Evolutionary conservation across 768 basidiomycete species (phyloP), one percentile per base, ranked within the genome.

Genomic region (Pleurotus eryngii): DNA sequence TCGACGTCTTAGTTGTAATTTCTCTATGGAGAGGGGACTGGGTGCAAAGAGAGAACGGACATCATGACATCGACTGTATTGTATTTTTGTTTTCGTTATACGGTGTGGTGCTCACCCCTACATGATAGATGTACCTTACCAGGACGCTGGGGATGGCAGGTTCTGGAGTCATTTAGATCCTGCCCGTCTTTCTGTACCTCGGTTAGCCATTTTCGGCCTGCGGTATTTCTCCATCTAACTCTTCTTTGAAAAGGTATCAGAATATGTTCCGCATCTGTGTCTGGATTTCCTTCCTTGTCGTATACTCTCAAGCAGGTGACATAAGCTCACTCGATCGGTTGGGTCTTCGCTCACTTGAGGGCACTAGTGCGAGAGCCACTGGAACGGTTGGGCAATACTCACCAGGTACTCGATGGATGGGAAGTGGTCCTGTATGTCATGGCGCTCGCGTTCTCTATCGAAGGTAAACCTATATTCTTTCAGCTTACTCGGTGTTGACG

Each of bases 11-110:
- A 92, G 94, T 95, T 11, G 86, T 95, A 40, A 83, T 84, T 63
- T 78, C 84, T 0, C 76, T 98, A 18, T 96, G 95, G 94, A 78
- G 72, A 8, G 95, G 95, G 14, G 83, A 87, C 17, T 79, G 92
- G 57, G 79, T 96, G 3, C 95, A 95, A 69, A 80, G 78, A 57
- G 86, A 90, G 60, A 88, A 87, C 59, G 84, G 83, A 2, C 64
- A 89, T 56, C 77, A 89, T 60, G 86, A 90, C 49, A 87, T 95
- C 43, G 89, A 91, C 59, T 96, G 91, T 87, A 61, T 65, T 81
- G 2, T 38, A 30, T 42, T 2, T 9, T 8, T 11, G 12, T 9
- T 8, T 22, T n/a, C 3, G 14, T 27, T 20, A 46, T 8, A n/a
- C 2, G 45, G 30, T 35, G 9, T 12, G 46, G 48, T 27, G 56